Evolutionary conservation across 164 flowering plant genomes (phyloP).

Genomic region (Nymphaea thermarum): DNA sequence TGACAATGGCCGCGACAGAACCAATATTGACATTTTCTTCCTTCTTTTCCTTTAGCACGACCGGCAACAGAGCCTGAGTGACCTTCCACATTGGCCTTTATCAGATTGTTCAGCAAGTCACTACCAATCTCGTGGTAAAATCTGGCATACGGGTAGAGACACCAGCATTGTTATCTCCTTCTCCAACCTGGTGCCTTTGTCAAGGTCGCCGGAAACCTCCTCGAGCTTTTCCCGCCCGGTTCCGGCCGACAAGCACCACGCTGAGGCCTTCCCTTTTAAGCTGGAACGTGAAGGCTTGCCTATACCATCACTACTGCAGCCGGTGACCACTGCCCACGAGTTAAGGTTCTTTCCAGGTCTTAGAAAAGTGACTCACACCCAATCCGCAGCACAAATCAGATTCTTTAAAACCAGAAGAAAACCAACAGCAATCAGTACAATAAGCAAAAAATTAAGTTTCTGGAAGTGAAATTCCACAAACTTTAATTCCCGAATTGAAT

Average conservation of each 20-base stretch:
- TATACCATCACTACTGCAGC: constrained; percentile 83
- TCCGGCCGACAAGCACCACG: constrained; percentile 65
- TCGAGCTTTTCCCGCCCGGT: constrained; percentile 40
- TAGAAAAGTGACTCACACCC: constrained; percentile 63
- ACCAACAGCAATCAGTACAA: constrained; percentile 39
- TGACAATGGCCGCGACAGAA: constrained; percentile 68
- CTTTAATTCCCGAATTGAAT: too few species aligned
- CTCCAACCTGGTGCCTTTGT: constrained; percentile 45
- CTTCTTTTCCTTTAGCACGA: constrained; percentile 72
- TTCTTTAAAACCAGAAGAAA: constrained; percentile 20
- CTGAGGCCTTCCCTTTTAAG: constrained; percentile 69
- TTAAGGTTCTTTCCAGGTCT: constrained; percentile 71
- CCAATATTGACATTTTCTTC: constrained; percentile 93
- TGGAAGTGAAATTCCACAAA: too few species aligned
- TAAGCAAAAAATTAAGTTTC: constrained; percentile 9
- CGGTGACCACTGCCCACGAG: constrained; percentile 91
- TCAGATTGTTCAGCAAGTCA: constrained; percentile 44
- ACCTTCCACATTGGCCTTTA: constrained; percentile 75
- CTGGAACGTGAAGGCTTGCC: constrained; percentile 81
- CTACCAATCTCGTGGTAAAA: constrained; percentile 77
- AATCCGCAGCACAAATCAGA: constrained; percentile 26
- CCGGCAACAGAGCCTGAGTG: constrained; percentile 63
- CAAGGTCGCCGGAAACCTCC: constrained; percentile 48
- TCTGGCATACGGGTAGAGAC: constrained; percentile 68
- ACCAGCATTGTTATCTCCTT: constrained; percentile 71